Evolutionary conservation across 495 filamentous ascomycete species (phyloP).

Genomic region (Usnea hakonensis): DNA sequence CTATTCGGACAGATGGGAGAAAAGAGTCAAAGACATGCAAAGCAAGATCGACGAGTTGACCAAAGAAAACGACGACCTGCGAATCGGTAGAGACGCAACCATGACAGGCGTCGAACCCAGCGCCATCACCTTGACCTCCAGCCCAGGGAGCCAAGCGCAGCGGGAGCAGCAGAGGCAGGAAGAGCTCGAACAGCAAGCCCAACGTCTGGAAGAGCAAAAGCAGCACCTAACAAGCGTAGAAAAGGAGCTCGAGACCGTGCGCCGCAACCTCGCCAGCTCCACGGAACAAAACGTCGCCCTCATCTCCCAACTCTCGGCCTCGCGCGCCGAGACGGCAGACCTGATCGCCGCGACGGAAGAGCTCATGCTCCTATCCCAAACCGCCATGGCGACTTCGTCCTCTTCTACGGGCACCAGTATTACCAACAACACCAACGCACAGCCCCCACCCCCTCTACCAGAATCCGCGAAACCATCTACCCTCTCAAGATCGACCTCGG

Average conservation of each 20-base stretch:
- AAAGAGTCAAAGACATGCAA: conserved; percentile 70
- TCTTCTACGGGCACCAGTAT: not conserved
- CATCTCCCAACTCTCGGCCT: conserved; percentile 57
- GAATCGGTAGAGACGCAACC: conserved; percentile 54
- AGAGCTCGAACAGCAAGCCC: conserved; percentile 40
- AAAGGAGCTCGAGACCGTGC: conserved; percentile 55
- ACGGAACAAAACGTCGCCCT: conserved; percentile 55
- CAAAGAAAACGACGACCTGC: conserved; percentile 67
- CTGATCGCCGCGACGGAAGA: conserved; percentile 89
- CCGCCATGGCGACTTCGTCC: not conserved
- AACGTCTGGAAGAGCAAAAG: conserved; percentile 42
- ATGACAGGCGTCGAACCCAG: conserved; percentile 50
- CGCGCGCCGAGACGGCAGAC: conserved; percentile 87
- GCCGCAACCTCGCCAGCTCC: conserved; percentile 47
- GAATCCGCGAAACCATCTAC: conserved; percentile 25
- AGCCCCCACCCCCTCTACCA: not conserved
- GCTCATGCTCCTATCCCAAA: conserved; percentile 46
- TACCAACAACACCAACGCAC: not conserved
- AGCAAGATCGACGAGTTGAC: conserved; percentile 55
- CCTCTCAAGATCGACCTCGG: conserved; percentile 24
- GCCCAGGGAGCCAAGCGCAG: not conserved
- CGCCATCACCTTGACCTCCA: conserved; percentile 26
- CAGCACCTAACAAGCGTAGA: conserved; percentile 61
- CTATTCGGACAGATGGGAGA: conserved; percentile 84
- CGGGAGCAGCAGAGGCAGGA: conserved; percentile 25